Evolutionary conservation across 495 filamentous ascomycete species (phyloP).

Genomic region (Evansstolkia leycettana): DNA sequence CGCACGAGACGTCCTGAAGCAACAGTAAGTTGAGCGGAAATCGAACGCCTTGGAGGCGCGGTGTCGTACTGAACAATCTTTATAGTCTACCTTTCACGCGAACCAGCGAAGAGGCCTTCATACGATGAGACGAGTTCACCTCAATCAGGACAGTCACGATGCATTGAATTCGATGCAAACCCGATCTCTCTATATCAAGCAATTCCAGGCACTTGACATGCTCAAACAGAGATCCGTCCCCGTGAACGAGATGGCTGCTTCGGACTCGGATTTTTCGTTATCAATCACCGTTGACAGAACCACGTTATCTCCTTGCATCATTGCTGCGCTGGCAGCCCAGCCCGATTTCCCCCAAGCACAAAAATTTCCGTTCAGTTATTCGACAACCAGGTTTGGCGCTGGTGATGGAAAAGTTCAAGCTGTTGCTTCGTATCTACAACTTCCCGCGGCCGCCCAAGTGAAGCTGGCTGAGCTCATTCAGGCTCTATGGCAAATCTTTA

Average conservation of each 20-base stretch:
- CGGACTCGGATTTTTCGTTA: conserved; percentile 33
- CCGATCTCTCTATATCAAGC: conserved; percentile 46
- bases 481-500: conserved; percentile 47
- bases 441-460: conserved; percentile 28
- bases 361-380: conserved; percentile 54
- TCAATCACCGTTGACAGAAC: conserved; percentile 56
- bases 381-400: conserved; percentile 16
- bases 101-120: conserved; percentile 39
- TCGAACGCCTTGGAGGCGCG: no score
- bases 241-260: conserved; percentile 24
- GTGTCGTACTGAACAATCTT: conserved; percentile 5
- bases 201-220: conserved; percentile 45
- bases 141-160: conserved; percentile 1
- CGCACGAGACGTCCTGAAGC: conserved; percentile 11
- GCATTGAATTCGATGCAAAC: conserved; percentile 20
- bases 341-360: conserved; percentile 23
- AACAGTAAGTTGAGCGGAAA: conserved; percentile 13
- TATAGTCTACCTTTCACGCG: conserved; percentile 8
- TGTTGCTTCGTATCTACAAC: conserved; percentile 38
- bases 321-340: conserved; percentile 42
- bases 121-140: conserved; percentile 26
- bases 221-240: conserved; percentile 40
- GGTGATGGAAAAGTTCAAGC: conserved; percentile 19
- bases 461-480: conserved; percentile 39
- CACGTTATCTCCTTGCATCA: conserved; percentile 50